phyloP scores from a whole-genome alignment of 441 rosid genomes.

The Jatropha podagrica region DNA sequence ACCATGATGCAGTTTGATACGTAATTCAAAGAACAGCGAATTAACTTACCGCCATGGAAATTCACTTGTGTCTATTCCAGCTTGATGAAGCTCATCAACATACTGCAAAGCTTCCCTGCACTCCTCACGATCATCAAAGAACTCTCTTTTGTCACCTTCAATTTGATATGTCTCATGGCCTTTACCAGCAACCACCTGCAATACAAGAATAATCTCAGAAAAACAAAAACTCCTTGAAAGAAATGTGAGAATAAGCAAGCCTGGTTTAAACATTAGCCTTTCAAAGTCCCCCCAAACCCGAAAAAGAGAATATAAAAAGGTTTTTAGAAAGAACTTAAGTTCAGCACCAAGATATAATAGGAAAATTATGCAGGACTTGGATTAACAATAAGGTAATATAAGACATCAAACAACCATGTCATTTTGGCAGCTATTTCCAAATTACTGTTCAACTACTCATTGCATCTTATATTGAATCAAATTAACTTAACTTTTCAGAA shows the following conservation, averaged over 20 bases:
- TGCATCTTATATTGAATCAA: too few species aligned
- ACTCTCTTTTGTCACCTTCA: constrained; percentile 80
- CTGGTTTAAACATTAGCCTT: not conserved
- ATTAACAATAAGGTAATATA: too few species aligned
- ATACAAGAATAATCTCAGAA: constrained; percentile 7
- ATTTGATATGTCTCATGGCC: constrained; percentile 84
- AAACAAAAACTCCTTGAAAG: not conserved
- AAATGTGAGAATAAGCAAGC: constrained; percentile 3
- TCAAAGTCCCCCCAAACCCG: not conserved
- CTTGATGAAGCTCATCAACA: constrained; percentile 92
- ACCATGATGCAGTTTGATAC: not conserved
- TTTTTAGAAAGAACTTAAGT: not conserved
- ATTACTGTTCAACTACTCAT: too few species aligned
- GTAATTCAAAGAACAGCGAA: constrained; percentile 5
- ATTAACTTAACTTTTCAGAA: too few species aligned
- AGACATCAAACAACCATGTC: too few species aligned
- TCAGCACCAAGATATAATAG: not conserved
- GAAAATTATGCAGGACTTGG: not conserved
- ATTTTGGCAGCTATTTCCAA: too few species aligned
- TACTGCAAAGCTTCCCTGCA: constrained; percentile 91
- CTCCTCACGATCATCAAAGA: constrained; percentile 87
- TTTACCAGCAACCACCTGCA: constrained; percentile 88
- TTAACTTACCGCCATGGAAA: constrained; percentile 93
- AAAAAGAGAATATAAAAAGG: not conserved
- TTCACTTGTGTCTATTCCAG: constrained; percentile 97